Evolutionary conservation across 1,284 basidiomycete genomes (phyloP).

Genomic region (Rhodotorula glutinis): DNA sequence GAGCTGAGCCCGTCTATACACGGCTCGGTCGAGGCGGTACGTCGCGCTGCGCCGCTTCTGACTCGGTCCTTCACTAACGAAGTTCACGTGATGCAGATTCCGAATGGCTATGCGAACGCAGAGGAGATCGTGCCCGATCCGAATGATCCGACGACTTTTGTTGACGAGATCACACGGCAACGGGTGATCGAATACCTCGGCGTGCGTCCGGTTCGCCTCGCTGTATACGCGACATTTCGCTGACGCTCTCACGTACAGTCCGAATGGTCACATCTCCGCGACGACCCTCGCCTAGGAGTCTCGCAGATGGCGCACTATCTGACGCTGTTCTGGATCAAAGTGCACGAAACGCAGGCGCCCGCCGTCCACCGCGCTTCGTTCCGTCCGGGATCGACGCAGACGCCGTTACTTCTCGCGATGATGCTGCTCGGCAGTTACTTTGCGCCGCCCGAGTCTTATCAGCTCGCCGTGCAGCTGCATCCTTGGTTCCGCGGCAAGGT

Average conservation of each 20-base stretch:
- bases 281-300: constrained; percentile 28
- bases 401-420: constrained; percentile 36
- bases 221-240: background rate
- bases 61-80: too few species aligned
- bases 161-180: constrained; percentile 26
- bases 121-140: constrained; percentile 18
- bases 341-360: constrained; percentile 39
- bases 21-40: background rate
- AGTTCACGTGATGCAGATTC: too few species aligned
- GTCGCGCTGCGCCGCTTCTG: background rate
- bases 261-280: constrained; percentile 28
- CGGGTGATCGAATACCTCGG: constrained; percentile 37
- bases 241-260: constrained; percentile 6
- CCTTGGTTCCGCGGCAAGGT: constrained; percentile 40
- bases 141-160: constrained; percentile 29
- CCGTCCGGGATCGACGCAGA: constrained; percentile 21
- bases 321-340: constrained; percentile 33
- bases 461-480: constrained; percentile 36
- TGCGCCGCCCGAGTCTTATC: constrained; percentile 30
- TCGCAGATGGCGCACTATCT: constrained; percentile 33
- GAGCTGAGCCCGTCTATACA: background rate
- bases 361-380: constrained; percentile 38
- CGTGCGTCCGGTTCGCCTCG: constrained; percentile 8
- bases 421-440: constrained; percentile 40
- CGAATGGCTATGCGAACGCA: constrained; percentile 14